Evolutionary conservation across 805 yeast species (phyloP).

Genomic region (Wickerhamomyces hampshirensis): DNA sequence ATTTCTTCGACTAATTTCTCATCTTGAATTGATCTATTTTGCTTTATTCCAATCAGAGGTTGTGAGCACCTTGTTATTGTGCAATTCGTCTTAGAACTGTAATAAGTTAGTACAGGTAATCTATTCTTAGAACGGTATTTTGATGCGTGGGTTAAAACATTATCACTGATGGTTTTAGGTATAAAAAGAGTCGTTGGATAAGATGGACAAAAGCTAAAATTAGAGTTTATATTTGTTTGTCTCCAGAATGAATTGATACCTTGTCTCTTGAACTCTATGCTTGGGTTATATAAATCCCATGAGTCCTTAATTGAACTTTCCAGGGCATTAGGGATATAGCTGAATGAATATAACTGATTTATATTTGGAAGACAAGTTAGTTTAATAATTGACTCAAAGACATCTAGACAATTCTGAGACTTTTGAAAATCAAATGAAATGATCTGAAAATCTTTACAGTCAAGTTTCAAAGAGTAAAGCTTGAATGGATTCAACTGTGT

Average conservation of each 20-base stretch:
- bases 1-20: constrained; percentile 76
- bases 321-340: constrained; percentile 67
- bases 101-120: constrained; percentile 78
- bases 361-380: constrained; percentile 52
- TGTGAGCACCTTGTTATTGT: constrained; percentile 88
- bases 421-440: constrained; percentile 69
- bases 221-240: constrained; percentile 54
- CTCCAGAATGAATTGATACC: constrained; percentile 52
- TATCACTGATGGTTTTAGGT: constrained; percentile 77
- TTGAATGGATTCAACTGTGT: constrained; percentile 25
- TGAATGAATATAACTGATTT: constrained; percentile 72
- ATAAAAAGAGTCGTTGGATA: constrained; percentile 69
- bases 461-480: constrained; percentile 56
- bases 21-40: constrained; percentile 85
- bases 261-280: constrained; percentile 56
- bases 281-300: constrained; percentile 67
- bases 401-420: constrained; percentile 59
- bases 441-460: constrained; percentile 82
- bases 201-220: constrained; percentile 64
- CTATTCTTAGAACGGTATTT: constrained; percentile 82
- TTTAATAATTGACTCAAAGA: constrained; percentile 63
- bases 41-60: constrained; percentile 88
- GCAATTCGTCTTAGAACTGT: constrained; percentile 62
- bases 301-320: constrained; percentile 58
- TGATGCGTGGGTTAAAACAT: constrained; percentile 75